Evolutionary conservation across 164 flowering plant genomes (phyloP).

Genomic region (Umbellularia californica): DNA sequence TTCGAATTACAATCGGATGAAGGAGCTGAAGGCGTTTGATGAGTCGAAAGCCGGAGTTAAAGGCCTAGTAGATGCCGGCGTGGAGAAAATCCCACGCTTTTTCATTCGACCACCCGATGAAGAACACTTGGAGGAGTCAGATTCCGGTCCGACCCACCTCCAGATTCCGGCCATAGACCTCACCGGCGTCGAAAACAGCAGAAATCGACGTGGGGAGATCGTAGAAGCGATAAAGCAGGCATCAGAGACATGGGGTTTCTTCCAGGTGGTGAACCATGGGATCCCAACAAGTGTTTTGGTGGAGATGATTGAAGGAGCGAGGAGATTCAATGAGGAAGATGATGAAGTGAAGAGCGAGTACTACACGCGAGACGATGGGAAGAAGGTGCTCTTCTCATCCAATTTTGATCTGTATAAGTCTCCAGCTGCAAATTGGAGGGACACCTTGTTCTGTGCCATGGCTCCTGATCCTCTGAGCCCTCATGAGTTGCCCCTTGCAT

Average conservation of each 20-base stretch:
- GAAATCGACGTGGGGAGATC: conserved; percentile 5
- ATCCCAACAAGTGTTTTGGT: conserved; percentile 30
- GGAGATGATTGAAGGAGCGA: conserved; percentile 35
- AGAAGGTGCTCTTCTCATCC: conserved; percentile 18
- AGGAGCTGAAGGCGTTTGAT: conserved; percentile 16
- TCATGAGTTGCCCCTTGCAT: conserved; percentile 28
- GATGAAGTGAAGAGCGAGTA: conserved; percentile 27
- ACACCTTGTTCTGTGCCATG: conserved; percentile 21
- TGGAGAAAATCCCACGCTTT: conserved; percentile 12
- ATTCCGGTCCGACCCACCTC: not conserved
- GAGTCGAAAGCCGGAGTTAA: conserved; percentile 21
- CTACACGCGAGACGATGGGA: conserved; percentile 25
- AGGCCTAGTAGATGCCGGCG: conserved; percentile 19
- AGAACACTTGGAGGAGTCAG: not conserved
- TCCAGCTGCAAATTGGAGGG: conserved; percentile 37
- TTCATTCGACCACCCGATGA: conserved; percentile 10
- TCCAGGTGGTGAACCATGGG: conserved; percentile 58
- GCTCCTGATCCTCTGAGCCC: conserved; percentile 20
- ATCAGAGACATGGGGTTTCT: conserved; percentile 42
- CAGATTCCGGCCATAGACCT: conserved; percentile 33
- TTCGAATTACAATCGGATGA: conserved; percentile 3
- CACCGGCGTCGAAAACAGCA: not conserved
- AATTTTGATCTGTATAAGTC: conserved; percentile 31
- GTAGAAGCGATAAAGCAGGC: conserved; percentile 27
- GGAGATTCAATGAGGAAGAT: conserved; percentile 38